Evolutionary conservation across 352 stramenopile genomes (phyloP), one percentile per base, ranked within the genome.

Genomic region (Phytophthora constricta): DNA sequence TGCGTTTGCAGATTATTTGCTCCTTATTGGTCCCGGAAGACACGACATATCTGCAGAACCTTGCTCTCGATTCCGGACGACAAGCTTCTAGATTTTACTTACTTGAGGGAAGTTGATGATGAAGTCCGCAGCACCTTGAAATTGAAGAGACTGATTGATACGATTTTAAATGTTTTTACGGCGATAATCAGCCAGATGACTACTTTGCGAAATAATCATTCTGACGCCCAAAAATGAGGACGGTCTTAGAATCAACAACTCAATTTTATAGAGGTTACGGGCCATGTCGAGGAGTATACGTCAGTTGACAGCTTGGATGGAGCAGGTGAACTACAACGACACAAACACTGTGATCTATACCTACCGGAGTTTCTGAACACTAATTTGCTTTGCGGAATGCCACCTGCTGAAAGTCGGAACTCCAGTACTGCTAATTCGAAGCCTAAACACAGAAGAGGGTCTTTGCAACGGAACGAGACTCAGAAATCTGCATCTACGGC

Each of bases 381-480:
- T 8, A 42, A 47, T 7, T 53, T 26, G 2, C 17, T 53, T 4
- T 52, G 39, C 22, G 54, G 42, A 4, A 61, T 61, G n/a, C 54
- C 54, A 17, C 55, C 55, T 13, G 4, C 43, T 62, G 1, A 58
- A 62, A 28, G 22, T 37, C 1, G 20, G 1, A 39, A n/a, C n/a
- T n/a, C n/a, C n/a, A n/a, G n/a, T n/a, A n/a, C n/a, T n/a, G n/a
- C n/a, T n/a, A n/a, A n/a, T 39, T 3, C 17, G 53, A 10, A 62
- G 53, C 19, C 19, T 62, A 1, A 53, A 62, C 13, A 53, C 43
- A 3, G 47, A 54, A 7, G 28, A 47, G 11, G 55, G 55, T 3
- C 28, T 54, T 4, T 62, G 55, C 22, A 54, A 62, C 28, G 27
- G 28, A 34, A 54, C 42, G 1, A 3, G 53, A 11, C 7, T 61